phyloP scores from a whole-genome alignment of 169 alveolate species.

The Eimeria brunetti region DNA sequence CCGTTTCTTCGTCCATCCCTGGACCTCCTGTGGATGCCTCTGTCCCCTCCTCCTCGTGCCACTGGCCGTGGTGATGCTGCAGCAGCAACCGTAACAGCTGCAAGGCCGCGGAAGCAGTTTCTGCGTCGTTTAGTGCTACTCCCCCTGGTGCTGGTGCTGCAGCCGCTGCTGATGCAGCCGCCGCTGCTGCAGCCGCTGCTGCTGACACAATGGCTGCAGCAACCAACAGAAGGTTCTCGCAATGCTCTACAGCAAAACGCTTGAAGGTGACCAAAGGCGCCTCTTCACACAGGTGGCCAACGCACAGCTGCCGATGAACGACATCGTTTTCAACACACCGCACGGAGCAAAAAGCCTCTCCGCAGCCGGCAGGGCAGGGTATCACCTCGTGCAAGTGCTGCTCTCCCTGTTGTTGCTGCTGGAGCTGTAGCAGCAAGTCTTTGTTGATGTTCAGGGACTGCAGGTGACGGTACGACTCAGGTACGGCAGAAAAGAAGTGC shows the following conservation, averaged over 20 bases:
- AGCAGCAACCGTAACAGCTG: slow-evolving; percentile 58
- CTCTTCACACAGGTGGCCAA: slow-evolving; percentile 38
- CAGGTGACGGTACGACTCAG: slow-evolving; percentile 7
- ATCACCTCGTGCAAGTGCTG: neutral
- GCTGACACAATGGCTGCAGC: slow-evolving; percentile 67
- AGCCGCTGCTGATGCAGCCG: neutral
- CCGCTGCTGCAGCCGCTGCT: slow-evolving; percentile 47
- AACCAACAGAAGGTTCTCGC: slow-evolving; percentile 41
- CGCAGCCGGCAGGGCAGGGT: slow-evolving; percentile 61
- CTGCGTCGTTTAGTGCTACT: neutral
- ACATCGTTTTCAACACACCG: slow-evolving; percentile 11
- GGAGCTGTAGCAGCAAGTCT: slow-evolving; percentile 18
- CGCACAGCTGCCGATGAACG: slow-evolving; percentile 40
- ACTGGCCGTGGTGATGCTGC: slow-evolving; percentile 34
- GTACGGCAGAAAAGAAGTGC: slow-evolving; percentile 48
- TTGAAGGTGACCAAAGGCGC: slow-evolving; percentile 37
- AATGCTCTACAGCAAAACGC: slow-evolving; percentile 43
- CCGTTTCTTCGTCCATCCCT: slow-evolving; percentile 22
- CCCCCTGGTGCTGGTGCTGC: neutral
- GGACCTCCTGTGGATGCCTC: neutral
- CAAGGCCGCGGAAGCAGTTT: neutral
- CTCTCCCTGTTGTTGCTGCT: slow-evolving; percentile 4
- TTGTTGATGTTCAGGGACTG: slow-evolving; percentile 15
- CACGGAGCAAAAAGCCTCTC: slow-evolving; percentile 47
- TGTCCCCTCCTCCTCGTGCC: slow-evolving; percentile 12